Evolutionary conservation across 768 basidiomycete species (phyloP), one percentile per base, ranked within the genome.

Genomic region (Leccinum pellstonianum): DNA sequence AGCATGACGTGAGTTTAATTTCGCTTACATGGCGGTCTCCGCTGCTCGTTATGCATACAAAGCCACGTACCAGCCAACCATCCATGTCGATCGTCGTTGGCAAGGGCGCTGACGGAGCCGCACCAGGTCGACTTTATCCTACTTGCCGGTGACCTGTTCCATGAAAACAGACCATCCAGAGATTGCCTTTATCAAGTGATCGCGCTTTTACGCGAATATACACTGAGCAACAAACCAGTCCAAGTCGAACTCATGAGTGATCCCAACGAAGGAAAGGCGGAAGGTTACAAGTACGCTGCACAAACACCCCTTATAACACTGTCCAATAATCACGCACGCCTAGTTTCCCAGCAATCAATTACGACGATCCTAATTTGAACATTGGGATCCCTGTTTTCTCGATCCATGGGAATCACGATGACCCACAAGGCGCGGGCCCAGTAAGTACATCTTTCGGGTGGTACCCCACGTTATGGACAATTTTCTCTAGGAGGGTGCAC

Each of bases 341-440:
- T 66, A 98, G 95, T 15, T 99, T 98, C 70, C 97, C 97, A 12
- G 93, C 94, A 1, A 78, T 99, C 63, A 98, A 99, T 73, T 98
- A 98, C 69, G 95, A 99, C 73, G 96, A 99, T 67, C 86, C 89
- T 2, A 98, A 99, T 71, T 80, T 98, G 58, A 99, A 99, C 71
- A 82, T 99, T 54, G 86, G 85, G 4, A 93, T 97, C n/a, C 97
- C 97, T 3, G 91, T 98, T 29, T 99, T 99, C 76, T 98, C 96
- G 0, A 98, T 99, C 54, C 97, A 99, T 68, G 97, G 97, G 47
- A 99, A 99, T 70, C 97, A 99, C 74, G 97, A 99, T 69, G 97
- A 99, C 68, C 97, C 97, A 35, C 97, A 98, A 76, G 97, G 97
- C 19, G 88, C 94, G 21, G 95, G 95, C 3, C 81, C 90, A 9